Conservation (phyloP, 805 yeast species). For the Schizosaccharomyces japonicus region DNA sequence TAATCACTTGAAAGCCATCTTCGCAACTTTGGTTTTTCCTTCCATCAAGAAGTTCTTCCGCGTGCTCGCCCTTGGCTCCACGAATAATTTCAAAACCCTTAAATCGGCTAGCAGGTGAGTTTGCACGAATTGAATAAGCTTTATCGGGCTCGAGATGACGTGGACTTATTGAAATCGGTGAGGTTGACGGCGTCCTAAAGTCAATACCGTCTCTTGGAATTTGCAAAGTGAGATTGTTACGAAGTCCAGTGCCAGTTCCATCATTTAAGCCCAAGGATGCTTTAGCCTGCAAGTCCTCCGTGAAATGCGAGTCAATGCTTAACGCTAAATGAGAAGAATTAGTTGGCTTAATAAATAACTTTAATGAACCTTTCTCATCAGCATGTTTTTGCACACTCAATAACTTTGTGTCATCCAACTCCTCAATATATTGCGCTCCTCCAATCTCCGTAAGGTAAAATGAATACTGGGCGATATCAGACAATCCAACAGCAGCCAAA, state of each 20-base stretch:
- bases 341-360: neutral
- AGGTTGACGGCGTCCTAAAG: too few species aligned
- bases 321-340: neutral
- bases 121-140: neutral
- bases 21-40: neutral
- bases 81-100: neutral
- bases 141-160: neutral
- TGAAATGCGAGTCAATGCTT: neutral
- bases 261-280: too few species aligned
- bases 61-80: neutral
- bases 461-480: neutral
- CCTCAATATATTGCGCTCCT: neutral
- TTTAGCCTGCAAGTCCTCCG: too few species aligned
- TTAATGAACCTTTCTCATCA: neutral
- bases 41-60: neutral
- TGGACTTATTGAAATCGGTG: neutral
- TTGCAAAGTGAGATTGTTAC: neutral
- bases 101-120: neutral
- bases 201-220: neutral
- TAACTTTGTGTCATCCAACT: neutral
- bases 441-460: neutral
- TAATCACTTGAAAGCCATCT: neutral
- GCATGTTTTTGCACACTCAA: neutral
- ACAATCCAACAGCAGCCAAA: too few species aligned
- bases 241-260: too few species aligned